phyloP scores from a whole-genome alignment of 441 rosid species.

The Pelargonium fulgidum region DNA sequence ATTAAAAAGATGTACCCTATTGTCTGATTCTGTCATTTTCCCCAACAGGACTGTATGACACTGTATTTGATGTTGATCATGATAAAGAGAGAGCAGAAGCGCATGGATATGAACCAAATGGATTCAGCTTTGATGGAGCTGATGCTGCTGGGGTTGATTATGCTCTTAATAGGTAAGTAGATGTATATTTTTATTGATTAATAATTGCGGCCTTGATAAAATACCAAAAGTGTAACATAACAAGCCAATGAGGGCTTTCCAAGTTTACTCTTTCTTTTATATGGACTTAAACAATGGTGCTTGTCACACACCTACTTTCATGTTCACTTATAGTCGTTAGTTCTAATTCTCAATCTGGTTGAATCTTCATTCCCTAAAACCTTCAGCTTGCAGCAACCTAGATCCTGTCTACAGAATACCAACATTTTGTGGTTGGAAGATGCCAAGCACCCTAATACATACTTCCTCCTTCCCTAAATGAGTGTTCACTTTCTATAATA shows the following conservation, averaged over 20 bases:
- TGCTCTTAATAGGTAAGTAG: conserved; percentile 70
- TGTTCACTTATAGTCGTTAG: not conserved
- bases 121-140: conserved; percentile 85
- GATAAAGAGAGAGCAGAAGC: conserved; percentile 83
- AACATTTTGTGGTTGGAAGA: too few species aligned
- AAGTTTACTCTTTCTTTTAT: too few species aligned
- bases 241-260: too few species aligned
- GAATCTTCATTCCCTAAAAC: not conserved
- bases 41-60: conserved; percentile 70
- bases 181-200: not conserved
- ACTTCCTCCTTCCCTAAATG: too few species aligned
- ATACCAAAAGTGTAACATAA: not conserved
- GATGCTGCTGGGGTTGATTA: conserved; percentile 76
- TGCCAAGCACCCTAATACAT: too few species aligned
- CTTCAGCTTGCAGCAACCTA: too few species aligned
- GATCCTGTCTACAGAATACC: too few species aligned
- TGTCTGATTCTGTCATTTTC: conserved; percentile 19
- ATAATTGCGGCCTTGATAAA: not conserved
- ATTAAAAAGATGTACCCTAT: conserved; percentile 1
- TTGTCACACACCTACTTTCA: not conserved
- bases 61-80: conserved; percentile 88
- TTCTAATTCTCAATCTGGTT: not conserved
- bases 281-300: not conserved
- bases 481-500: too few species aligned
- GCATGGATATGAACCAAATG: conserved; percentile 80